Evolutionary conservation across 129 eudicot genomes (phyloP).

Genomic region (Saussurea involucrata): DNA sequence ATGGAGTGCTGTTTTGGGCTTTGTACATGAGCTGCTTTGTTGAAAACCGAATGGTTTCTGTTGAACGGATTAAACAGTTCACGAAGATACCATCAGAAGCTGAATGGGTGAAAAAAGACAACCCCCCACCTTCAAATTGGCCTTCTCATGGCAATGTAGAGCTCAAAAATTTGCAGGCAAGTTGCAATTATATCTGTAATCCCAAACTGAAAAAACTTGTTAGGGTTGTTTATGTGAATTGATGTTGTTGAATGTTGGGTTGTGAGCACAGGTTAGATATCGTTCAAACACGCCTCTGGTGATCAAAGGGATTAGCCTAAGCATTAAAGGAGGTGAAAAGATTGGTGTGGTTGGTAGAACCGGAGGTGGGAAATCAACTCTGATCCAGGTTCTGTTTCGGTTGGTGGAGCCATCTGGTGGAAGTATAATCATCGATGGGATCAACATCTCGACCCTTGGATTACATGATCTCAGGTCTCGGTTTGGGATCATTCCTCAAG

Average conservation of each 20-base stretch:
- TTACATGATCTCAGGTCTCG: conserved; percentile 84
- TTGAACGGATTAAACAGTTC: conserved; percentile 91
- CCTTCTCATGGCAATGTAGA: conserved; percentile 77
- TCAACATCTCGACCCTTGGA: conserved; percentile 64
- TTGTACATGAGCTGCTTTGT: conserved; percentile 68
- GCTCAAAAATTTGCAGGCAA: conserved; percentile 77
- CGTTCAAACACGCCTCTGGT: conserved; percentile 65
- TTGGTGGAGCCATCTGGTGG: conserved; percentile 80
- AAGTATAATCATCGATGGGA: conserved; percentile 57
- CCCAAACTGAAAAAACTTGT: background rate
- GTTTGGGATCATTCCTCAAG: conserved; percentile 92
- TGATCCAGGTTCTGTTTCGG: conserved; percentile 73
- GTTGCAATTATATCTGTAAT: background rate
- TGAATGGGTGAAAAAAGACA: conserved; percentile 61
- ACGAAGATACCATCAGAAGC: conserved; percentile 80
- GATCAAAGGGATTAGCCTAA: conserved; percentile 56
- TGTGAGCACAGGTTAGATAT: conserved; percentile 57
- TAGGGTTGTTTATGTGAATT: background rate
- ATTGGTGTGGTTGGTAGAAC: conserved; percentile 93
- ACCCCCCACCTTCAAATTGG: conserved; percentile 68
- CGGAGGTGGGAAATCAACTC: conserved; percentile 85
- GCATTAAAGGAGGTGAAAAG: conserved; percentile 72
- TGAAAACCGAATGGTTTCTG: conserved; percentile 92
- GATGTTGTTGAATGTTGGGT: conserved; percentile 1
- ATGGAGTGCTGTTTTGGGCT: conserved; percentile 51